Evolutionary conservation across 306 rosid species (phyloP).

Genomic region (Rosa multiflora): DNA sequence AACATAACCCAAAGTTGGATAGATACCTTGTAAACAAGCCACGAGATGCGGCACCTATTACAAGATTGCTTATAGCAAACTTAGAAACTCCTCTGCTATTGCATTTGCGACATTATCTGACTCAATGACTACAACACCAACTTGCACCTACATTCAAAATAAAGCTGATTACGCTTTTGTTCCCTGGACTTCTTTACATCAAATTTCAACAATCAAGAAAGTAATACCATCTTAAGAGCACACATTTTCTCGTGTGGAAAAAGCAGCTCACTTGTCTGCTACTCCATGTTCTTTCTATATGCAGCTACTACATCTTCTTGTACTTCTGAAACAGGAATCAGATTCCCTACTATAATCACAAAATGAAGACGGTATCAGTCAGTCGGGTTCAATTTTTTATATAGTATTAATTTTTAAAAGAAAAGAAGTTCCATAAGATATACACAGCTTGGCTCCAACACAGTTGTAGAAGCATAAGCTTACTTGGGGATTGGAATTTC

Average conservation of each 20-base stretch:
- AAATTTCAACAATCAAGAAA: not conserved
- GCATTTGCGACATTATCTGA: conserved; percentile 74
- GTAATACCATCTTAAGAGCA: conserved; percentile 61
- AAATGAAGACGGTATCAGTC: too few relatives aligned
- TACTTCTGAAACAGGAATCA: too few relatives aligned
- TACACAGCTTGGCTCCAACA: too few relatives aligned
- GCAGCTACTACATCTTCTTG: too few relatives aligned
- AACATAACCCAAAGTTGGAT: not conserved
- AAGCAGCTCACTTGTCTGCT: conserved; percentile 58
- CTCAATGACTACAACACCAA: conserved; percentile 64
- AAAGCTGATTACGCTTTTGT: conserved; percentile 11
- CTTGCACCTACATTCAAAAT: conserved; percentile 60
- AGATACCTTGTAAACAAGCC: conserved; percentile 69
- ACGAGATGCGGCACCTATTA: conserved; percentile 77
- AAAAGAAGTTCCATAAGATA: too few relatives aligned
- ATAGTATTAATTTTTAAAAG: too few relatives aligned
- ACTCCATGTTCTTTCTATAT: conserved; percentile 31
- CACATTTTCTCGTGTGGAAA: conserved; percentile 77
- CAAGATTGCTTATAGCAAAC: conserved; percentile 52
- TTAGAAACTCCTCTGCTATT: conserved; percentile 67
- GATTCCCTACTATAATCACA: too few relatives aligned
- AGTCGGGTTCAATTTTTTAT: too few relatives aligned
- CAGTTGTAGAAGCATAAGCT: too few relatives aligned
- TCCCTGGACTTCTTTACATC: conserved; percentile 14
- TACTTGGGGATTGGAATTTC: too few relatives aligned